Percentiles rank a stretch among this genome's conserved stretches.
Conservation (phyloP, 2,329 filamentous ascomycete species). For the Stagonosporopsis chrysanthemi region DNA sequence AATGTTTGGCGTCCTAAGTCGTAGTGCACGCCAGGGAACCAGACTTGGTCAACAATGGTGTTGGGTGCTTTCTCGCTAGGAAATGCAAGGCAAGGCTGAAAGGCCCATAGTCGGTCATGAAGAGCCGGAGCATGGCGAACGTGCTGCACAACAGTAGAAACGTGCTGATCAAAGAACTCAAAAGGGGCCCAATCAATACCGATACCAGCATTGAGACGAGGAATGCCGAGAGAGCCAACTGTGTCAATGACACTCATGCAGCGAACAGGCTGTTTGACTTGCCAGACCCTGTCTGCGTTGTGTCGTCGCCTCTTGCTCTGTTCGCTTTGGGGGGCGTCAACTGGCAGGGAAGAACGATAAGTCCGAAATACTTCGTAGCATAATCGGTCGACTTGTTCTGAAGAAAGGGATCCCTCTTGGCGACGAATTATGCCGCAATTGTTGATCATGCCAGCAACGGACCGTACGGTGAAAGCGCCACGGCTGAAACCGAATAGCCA, state of each 20-base stretch:
- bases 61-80: slow-evolving; percentile 17
- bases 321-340: slow-evolving; percentile 38
- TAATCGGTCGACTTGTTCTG: slow-evolving; percentile 30
- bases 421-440: slow-evolving; percentile 51
- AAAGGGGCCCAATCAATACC: slow-evolving; percentile 48
- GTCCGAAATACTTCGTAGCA: slow-evolving; percentile 45
- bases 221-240: slow-evolving; percentile 46
- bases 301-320: slow-evolving; percentile 31
- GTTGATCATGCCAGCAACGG: slow-evolving; percentile 54
- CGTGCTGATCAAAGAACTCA: slow-evolving; percentile 47
- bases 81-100: slow-evolving; percentile 43
- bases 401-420: slow-evolving; percentile 14
- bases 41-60: slow-evolving; percentile 36
- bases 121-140: slow-evolving; percentile 45
- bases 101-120: slow-evolving; percentile 47
- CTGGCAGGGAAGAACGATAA: slow-evolving; percentile 38
- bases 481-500: slow-evolving; percentile 57
- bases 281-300: slow-evolving; percentile 34
- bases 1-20: slow-evolving; percentile 48
- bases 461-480: slow-evolving; percentile 55
- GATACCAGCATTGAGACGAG: slow-evolving; percentile 44
- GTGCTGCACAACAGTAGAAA: slow-evolving; percentile 42
- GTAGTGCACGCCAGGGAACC: slow-evolving; percentile 51
- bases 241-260: slow-evolving; percentile 48
- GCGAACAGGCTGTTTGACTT: slow-evolving; percentile 40